A percentile compares a stretch with the other conserved stretches of the same genome.
Evolutionary conservation across 2,329 filamentous ascomycete genomes (phyloP).

Genomic region (Arthroderma sp.): DNA sequence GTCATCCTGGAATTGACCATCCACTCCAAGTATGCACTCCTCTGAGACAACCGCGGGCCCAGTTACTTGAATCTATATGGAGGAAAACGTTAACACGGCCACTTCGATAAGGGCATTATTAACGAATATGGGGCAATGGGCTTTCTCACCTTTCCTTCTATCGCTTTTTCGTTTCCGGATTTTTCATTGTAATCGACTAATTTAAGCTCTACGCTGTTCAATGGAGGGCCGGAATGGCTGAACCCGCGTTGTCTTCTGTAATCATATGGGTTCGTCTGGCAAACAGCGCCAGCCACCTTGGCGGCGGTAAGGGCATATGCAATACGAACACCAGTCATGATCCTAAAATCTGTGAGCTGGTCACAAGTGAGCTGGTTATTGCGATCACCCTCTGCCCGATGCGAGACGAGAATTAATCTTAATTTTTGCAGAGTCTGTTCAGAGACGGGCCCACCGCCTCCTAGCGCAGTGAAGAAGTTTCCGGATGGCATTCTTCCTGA

Average conservation of each 20-base stretch:
- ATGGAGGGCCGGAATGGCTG: conserved; percentile 68
- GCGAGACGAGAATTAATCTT: conserved; percentile 68
- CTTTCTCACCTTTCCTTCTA: conserved; percentile 48
- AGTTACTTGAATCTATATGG: conserved; percentile 53
- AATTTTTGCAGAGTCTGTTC: conserved; percentile 51
- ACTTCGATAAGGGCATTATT: neutral
- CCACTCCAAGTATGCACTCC: conserved; percentile 51
- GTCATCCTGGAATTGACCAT: conserved; percentile 57
- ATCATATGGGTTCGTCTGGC: conserved; percentile 78
- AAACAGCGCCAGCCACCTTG: conserved; percentile 76
- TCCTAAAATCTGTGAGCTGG: conserved; percentile 65
- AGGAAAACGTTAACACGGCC: conserved; percentile 12
- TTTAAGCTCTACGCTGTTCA: conserved; percentile 68
- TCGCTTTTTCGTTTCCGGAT: conserved; percentile 29
- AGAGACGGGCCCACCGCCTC: conserved; percentile 28
- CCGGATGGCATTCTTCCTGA: conserved; percentile 62
- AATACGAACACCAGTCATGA: conserved; percentile 67
- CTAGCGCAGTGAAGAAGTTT: conserved; percentile 44
- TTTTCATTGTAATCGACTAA: conserved; percentile 36
- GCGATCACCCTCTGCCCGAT: conserved; percentile 51
- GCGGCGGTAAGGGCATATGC: conserved; percentile 75
- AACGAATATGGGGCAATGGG: neutral
- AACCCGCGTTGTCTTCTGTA: conserved; percentile 49
- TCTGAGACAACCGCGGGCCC: conserved; percentile 63
- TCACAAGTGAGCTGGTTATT: conserved; percentile 54